These are phyloP conservation scores for Amphicarpaea edgeworthii DNA, from an alignment of 306 rosid genomes.

Conservation along the genomic window DNA sequence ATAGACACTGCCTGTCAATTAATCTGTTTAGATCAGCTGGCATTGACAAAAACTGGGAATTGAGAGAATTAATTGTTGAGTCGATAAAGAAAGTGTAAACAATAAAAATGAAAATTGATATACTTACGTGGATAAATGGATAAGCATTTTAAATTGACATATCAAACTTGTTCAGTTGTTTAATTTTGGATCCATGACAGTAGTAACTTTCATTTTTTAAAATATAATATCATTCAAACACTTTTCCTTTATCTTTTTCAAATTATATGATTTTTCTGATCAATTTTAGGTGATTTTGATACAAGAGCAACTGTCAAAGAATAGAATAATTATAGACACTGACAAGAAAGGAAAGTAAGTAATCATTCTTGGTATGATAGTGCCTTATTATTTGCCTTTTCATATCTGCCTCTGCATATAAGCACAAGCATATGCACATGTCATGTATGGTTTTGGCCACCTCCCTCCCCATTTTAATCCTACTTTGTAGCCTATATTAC, in stretches of 20 bases:
- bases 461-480: not conserved
- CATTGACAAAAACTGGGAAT: not conserved
- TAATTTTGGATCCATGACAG: not conserved
- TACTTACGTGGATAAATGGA: not conserved
- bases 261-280: constrained; percentile 33
- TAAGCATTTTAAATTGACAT: constrained; percentile 36
- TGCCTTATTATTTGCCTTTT: constrained; percentile 35
- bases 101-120: not conserved
- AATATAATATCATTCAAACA: constrained; percentile 1
- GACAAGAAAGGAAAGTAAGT: constrained; percentile 95
- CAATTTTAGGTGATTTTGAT: constrained; percentile 83
- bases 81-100: not conserved
- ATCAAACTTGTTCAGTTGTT: constrained; percentile 27
- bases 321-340: constrained; percentile 84
- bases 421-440: not conserved
- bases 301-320: constrained; percentile 95
- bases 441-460: not conserved
- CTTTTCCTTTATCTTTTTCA: not conserved
- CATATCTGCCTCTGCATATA: constrained; percentile 3
- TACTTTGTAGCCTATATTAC: not conserved
- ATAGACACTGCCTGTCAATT: constrained; percentile 9
- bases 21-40: constrained; percentile 13
- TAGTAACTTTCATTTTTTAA: constrained; percentile 8
- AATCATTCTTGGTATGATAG: constrained; percentile 15
- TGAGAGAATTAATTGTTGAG: constrained; percentile 22